phyloP scores from a whole-genome alignment of 805 yeast species.

The Kregervanrija delftensis region DNA sequence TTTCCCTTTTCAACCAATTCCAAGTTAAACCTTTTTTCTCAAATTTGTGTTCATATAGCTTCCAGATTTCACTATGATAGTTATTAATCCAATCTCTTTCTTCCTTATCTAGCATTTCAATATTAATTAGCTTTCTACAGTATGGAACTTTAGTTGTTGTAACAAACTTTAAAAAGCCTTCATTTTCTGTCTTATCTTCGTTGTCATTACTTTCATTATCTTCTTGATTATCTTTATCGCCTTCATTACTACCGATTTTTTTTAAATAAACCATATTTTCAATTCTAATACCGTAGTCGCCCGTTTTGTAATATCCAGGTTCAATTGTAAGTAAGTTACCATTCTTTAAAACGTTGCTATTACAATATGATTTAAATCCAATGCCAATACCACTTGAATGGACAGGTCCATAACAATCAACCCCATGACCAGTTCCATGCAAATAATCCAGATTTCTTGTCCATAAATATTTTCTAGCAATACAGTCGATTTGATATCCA shows the following conservation, averaged over 20 bases:
- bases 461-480: slow-evolving; percentile 58
- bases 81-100: slow-evolving; percentile 45
- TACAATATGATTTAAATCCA: slow-evolving; percentile 46
- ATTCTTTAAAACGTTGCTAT: slow-evolving; percentile 35
- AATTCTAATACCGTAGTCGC: slow-evolving; percentile 53
- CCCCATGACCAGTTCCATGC: slow-evolving; percentile 63
- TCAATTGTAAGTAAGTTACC: slow-evolving; percentile 56
- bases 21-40: slow-evolving; percentile 32
- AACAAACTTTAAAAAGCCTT: slow-evolving; percentile 44
- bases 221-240: slow-evolving; percentile 21
- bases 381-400: slow-evolving; percentile 63
- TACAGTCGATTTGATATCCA: slow-evolving; percentile 46
- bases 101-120: slow-evolving; percentile 33
- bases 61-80: slow-evolving; percentile 43
- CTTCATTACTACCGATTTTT: slow-evolving; percentile 28
- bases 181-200: slow-evolving; percentile 22
- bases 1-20: slow-evolving; percentile 47
- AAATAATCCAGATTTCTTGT: slow-evolving; percentile 48
- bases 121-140: slow-evolving; percentile 45
- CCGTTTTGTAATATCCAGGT: slow-evolving; percentile 58
- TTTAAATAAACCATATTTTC: slow-evolving; percentile 43
- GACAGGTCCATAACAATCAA: slow-evolving; percentile 54
- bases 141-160: slow-evolving; percentile 55
- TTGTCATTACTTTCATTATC: too few species aligned
- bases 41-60: slow-evolving; percentile 33